These are phyloP conservation scores for Coniella lustricola DNA, from an alignment of 2,329 filamentous ascomycete species.

Conservation along the genomic window DNA sequence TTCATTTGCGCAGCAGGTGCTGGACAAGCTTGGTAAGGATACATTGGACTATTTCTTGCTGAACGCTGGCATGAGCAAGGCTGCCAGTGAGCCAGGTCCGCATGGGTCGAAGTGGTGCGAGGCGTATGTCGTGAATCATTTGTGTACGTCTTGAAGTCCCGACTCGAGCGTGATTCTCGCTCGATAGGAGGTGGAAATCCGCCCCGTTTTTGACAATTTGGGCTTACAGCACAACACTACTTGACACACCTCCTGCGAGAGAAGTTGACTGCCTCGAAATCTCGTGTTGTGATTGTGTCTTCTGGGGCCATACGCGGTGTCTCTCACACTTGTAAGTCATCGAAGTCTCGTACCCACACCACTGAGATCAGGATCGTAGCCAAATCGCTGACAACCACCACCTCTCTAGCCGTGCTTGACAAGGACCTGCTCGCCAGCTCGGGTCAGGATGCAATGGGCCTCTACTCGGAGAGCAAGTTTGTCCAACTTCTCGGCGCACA, in stretches of 20 bases:
- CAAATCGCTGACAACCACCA: too few species aligned
- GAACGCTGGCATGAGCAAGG: conserved; percentile 39
- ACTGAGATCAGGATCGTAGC: too few species aligned
- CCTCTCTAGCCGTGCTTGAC: conserved; percentile 29
- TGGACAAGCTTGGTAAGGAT: conserved; percentile 33
- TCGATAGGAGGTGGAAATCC: too few species aligned
- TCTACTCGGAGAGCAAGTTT: conserved; percentile 43
- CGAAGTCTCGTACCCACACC: background rate
- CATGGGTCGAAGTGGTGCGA: conserved; percentile 44
- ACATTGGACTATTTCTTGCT: conserved; percentile 43
- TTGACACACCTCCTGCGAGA: conserved; percentile 41
- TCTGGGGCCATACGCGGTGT: conserved; percentile 40
- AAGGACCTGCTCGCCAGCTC: conserved; percentile 33
- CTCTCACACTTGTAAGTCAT: conserved; percentile 28
- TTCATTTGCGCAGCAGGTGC: conserved; percentile 37
- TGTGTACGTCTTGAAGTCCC: conserved; percentile 31
- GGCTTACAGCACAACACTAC: conserved; percentile 44
- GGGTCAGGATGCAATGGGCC: conserved; percentile 21
- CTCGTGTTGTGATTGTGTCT: conserved; percentile 44
- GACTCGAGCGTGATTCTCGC: too few species aligned
- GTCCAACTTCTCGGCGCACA: conserved; percentile 43
- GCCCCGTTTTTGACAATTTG: too few species aligned
- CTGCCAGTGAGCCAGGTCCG: conserved; percentile 27
- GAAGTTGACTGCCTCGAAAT: conserved; percentile 38
- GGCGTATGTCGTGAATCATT: conserved; percentile 43